Evolutionary conservation across 805 yeast genomes (phyloP).

Genomic region (Kuraishia cidri): DNA sequence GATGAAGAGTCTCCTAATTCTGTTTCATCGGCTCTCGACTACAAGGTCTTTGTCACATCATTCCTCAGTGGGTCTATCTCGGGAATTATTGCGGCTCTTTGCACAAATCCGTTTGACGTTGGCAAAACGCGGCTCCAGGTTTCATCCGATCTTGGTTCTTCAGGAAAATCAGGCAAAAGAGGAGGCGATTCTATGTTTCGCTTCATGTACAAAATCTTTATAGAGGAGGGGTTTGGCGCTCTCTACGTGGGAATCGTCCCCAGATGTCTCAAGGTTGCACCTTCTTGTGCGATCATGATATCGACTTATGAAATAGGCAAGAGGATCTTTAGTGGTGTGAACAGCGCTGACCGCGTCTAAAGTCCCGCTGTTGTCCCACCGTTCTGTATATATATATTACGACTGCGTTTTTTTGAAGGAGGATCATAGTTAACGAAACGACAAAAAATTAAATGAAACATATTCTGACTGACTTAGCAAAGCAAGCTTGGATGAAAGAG

Average conservation of each 20-base stretch:
- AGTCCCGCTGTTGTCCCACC: no score
- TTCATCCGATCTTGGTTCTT: constrained; percentile 23
- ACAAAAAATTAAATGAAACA: no score
- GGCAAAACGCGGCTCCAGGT: constrained; percentile 91
- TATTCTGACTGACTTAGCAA: no score
- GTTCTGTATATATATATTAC: no score
- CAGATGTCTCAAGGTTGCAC: constrained; percentile 84
- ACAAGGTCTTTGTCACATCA: constrained; percentile 43
- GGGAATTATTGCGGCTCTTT: constrained; percentile 78
- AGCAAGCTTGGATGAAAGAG: no score
- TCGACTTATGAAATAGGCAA: constrained; percentile 90
- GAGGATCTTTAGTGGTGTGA: constrained; percentile 28
- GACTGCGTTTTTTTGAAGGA: no score
- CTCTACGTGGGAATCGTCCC: constrained; percentile 86
- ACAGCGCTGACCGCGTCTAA: no score
- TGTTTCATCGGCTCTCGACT: constrained; percentile 6
- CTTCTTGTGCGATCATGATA: constrained; percentile 97
- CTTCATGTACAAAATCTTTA: constrained; percentile 53
- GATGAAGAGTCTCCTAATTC: background rate
- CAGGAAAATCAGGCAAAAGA: constrained; percentile 7
- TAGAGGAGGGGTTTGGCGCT: constrained; percentile 71
- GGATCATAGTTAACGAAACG: no score
- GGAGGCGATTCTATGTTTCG: constrained; percentile 44
- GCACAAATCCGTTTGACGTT: constrained; percentile 94
- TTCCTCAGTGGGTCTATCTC: constrained; percentile 79